Conservation (phyloP, 495 filamentous ascomycete genomes). For the Penicillium flavigenum region DNA sequence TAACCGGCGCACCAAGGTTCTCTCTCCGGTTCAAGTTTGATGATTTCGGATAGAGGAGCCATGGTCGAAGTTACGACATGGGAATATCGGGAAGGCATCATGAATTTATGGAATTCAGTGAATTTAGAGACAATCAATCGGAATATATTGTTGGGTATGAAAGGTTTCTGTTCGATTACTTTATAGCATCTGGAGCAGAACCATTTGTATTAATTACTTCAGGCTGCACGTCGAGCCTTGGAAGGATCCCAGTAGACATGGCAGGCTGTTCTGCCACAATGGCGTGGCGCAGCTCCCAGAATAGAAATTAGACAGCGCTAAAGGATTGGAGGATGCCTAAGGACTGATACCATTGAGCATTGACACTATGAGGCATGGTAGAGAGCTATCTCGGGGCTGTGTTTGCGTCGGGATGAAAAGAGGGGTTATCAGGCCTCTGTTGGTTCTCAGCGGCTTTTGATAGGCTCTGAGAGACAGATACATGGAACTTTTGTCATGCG, state of each 20-base stretch:
- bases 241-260: neutral
- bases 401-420: neutral
- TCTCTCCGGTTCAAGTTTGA: slow-evolving; percentile 26
- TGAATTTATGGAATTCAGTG: neutral
- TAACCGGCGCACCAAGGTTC: slow-evolving; percentile 30
- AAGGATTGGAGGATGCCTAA: neutral
- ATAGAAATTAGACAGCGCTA: neutral
- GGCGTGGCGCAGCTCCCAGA: neutral
- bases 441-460: neutral
- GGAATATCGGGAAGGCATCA: slow-evolving; percentile 8
- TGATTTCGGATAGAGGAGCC: slow-evolving; percentile 24
- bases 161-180: neutral
- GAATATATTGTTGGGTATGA: neutral
- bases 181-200: neutral
- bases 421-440: neutral
- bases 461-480: neutral
- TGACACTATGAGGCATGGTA: neutral
- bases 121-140: neutral
- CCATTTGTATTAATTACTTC: neutral
- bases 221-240: neutral
- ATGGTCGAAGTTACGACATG: neutral
- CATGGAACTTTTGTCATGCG: too few relatives aligned
- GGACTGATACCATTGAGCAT: neutral
- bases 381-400: neutral
- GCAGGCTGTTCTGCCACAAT: neutral